Evolutionary conservation across 495 filamentous ascomycete species (phyloP), one percentile per base, ranked within the genome.

Genomic region (Terfezia claveryi): DNA sequence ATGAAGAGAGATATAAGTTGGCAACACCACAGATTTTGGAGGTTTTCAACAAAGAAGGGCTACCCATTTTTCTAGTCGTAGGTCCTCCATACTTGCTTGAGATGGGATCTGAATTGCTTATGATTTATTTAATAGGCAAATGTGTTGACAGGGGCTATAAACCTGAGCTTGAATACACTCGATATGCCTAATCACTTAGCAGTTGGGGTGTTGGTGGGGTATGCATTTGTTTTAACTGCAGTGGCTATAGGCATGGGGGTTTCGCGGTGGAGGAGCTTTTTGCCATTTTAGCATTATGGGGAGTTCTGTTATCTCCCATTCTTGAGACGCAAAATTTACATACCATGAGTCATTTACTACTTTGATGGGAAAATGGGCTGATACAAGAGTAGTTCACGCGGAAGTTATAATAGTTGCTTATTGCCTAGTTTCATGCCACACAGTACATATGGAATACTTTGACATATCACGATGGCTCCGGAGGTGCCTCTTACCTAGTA

Each of bases 11-110:
- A 8, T 79, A 80, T 59, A 70, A 72, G 51, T 65, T 69, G 23
- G 80, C 83, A 10, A 94, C 85, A 20, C 94, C 88, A 61, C 73
- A 67, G 46, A 74, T 96, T 36, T 65, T 99, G 50, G 68, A 77
- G 38, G 83, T 87, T 1, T 92, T 83, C 65, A 99, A 99, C 62
- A 74, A 80, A 44, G 92, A 94, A 53, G 92, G 91, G 0, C 68
- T 99, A 20, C 79, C 79, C 0, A 68, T 96, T 2, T 99, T 99
- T 66, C 67, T 99, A 54, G 61, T 87, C 23, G 62, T 61, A 38
- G 38, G 51, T 56, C 23, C 37, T 16, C 2, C 14, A 12, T 8
- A 9, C 17, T 36, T 51, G 16, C n/a, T 16, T 54, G n/a, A 23
- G 44, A 5, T 9, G 36, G 2, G 11, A 17, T 23, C 38, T 41